Conservation (phyloP, 192 early-diverging fungal species). For the Chytriomyces confervae region DNA sequence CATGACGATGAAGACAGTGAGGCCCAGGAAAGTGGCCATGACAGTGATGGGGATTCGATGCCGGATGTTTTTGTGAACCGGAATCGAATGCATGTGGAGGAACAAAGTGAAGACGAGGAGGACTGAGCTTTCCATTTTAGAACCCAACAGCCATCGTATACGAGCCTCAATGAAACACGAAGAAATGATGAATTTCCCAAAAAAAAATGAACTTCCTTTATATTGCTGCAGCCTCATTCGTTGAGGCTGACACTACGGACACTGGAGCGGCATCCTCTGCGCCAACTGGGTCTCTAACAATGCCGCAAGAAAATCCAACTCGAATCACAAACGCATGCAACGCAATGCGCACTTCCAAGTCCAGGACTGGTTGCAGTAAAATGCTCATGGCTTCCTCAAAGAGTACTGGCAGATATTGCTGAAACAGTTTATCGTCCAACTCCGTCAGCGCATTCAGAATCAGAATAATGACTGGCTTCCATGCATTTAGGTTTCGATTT, state of each 20-base stretch:
- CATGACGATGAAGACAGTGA: neutral
- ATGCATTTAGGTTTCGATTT: conserved; percentile 61
- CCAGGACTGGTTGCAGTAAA: conserved; percentile 47
- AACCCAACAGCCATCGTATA: too few relatives aligned
- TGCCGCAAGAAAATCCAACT: conserved; percentile 43
- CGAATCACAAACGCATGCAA: conserved; percentile 57
- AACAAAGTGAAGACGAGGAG: conserved; percentile 6
- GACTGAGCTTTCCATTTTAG: neutral
- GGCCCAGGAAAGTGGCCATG: neutral
- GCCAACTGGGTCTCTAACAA: neutral
- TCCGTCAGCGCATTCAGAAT: conserved; percentile 48
- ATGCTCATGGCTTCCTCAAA: conserved; percentile 54
- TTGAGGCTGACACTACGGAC: too few relatives aligned
- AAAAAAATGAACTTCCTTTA: too few relatives aligned
- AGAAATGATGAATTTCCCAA: too few relatives aligned
- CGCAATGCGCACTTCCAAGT: conserved; percentile 52
- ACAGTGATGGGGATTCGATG: neutral
- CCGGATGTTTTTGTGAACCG: conserved; percentile 23
- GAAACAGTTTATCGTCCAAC: conserved; percentile 61
- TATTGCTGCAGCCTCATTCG: too few relatives aligned
- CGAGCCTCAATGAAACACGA: too few relatives aligned
- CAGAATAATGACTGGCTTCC: conserved; percentile 63
- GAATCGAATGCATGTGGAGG: conserved; percentile 31
- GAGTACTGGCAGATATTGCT: conserved; percentile 50
- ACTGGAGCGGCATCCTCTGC: neutral